Conservation (phyloP, 2,329 filamentous ascomycete species). For the Clonostachys byssicola region DNA sequence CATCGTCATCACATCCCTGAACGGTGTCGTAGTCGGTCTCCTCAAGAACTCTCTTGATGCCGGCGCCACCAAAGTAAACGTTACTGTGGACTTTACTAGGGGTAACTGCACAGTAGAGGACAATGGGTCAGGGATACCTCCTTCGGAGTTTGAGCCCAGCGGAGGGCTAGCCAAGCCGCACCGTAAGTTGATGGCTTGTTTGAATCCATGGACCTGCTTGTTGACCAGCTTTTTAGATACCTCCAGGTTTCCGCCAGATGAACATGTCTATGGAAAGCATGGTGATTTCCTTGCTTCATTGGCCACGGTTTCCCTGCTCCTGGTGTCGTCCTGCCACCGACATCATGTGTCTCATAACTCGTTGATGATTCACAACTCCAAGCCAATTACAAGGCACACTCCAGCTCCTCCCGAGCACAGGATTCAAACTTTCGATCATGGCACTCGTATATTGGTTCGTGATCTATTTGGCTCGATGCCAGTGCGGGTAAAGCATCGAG, state of each 20-base stretch:
- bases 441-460: conserved; percentile 71
- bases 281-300: conserved; percentile 78
- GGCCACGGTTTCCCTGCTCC: conserved; percentile 70
- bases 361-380: conserved; percentile 67
- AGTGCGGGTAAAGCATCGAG: conserved; percentile 80
- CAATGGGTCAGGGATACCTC: conserved; percentile 73
- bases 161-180: conserved; percentile 73
- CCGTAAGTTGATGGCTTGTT: conserved; percentile 44
- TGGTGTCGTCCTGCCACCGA: conserved; percentile 68
- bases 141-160: conserved; percentile 63
- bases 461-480: conserved; percentile 90
- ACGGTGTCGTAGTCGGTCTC: conserved; percentile 66
- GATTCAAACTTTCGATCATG: conserved; percentile 53
- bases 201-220: neutral
- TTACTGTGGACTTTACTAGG: conserved; percentile 69
- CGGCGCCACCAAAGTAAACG: conserved; percentile 59
- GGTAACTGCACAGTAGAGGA: conserved; percentile 82
- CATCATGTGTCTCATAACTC: conserved; percentile 57
- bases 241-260: conserved; percentile 58
- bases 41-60: conserved; percentile 85
- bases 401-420: conserved; percentile 57
- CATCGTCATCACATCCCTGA: conserved; percentile 70
- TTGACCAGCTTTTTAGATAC: conserved; percentile 54
- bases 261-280: conserved; percentile 56
- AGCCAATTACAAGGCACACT: conserved; percentile 56